Evolutionary conservation across 345 rosid species (phyloP).

Genomic region (Gossypium herbaceum): DNA sequence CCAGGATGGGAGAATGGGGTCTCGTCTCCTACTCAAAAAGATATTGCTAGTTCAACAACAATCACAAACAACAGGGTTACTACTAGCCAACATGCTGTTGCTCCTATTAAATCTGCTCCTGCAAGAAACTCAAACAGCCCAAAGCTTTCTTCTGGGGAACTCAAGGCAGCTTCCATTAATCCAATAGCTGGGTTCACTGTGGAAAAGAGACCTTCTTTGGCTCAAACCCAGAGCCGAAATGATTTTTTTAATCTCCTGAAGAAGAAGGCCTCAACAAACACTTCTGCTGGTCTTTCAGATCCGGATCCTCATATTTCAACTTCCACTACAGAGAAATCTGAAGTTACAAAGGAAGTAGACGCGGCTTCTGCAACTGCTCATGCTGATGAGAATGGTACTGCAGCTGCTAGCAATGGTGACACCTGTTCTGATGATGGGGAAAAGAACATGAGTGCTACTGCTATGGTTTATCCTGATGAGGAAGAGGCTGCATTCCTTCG

Average conservation of each 20-base stretch:
- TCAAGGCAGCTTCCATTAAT: slow-evolving; percentile 33
- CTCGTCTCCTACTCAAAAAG: slow-evolving; percentile 44
- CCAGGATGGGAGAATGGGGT: slow-evolving; percentile 77
- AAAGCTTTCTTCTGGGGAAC: slow-evolving; percentile 41
- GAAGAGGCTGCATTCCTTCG: slow-evolving; percentile 81
- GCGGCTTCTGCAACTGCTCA: slow-evolving; percentile 40
- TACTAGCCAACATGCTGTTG: slow-evolving; percentile 35
- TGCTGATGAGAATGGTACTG: slow-evolving; percentile 34
- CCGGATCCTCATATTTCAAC: slow-evolving; percentile 29
- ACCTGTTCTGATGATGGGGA: slow-evolving; percentile 29
- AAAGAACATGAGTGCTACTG: slow-evolving; percentile 25
- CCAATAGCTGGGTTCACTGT: slow-evolving; percentile 43
- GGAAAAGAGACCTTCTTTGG: slow-evolving; percentile 64
- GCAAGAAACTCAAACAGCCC: slow-evolving; percentile 49
- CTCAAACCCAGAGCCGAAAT: slow-evolving; percentile 79
- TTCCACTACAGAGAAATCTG: slow-evolving; percentile 31
- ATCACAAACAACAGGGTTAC: slow-evolving; percentile 35
- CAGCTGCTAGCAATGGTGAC: slow-evolving; percentile 38
- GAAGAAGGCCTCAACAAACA: slow-evolving; percentile 53
- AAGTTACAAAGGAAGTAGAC: slow-evolving; percentile 37
- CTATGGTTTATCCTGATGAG: slow-evolving; percentile 44
- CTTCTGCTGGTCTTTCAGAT: slow-evolving; percentile 31
- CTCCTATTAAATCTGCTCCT: slow-evolving; percentile 45
- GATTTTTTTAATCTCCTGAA: slow-evolving; percentile 76
- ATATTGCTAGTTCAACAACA: slow-evolving; percentile 49